Evolutionary conservation across 2,329 filamentous ascomycete genomes (phyloP).

Genomic region (Apiospora rasikravindrae): DNA sequence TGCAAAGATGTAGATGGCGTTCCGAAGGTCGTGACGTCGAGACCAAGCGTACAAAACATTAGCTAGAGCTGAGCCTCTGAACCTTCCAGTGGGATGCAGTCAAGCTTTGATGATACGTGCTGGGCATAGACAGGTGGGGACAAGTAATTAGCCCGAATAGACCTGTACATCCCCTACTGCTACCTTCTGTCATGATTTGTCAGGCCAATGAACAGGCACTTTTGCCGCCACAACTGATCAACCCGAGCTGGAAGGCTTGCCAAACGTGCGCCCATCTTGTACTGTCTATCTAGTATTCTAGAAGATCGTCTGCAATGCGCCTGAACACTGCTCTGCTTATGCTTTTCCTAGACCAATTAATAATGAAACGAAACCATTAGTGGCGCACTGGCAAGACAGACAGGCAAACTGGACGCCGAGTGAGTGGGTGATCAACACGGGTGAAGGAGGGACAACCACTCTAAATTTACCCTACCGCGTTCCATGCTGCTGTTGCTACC

Average conservation of each 20-base stretch:
- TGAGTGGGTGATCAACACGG: background rate
- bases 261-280: background rate
- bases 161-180: background rate
- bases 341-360: background rate
- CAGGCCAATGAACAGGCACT: background rate
- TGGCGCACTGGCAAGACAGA: background rate
- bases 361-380: background rate
- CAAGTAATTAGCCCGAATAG: background rate
- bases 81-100: background rate
- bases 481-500: background rate
- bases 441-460: background rate
- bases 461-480: background rate
- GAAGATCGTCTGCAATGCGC: background rate
- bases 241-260: background rate
- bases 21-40: constrained; percentile 17
- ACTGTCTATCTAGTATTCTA: background rate
- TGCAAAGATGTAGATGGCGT: background rate
- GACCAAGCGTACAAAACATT: background rate
- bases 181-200: background rate
- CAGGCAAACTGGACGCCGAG: background rate
- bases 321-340: background rate
- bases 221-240: constrained; percentile 7
- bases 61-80: constrained; percentile 7
- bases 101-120: background rate
- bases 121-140: background rate